Percentiles rank a stretch among this genome's conserved stretches.
phyloP scores from a whole-genome alignment of 352 stramenopile species.

The Hyaloperonospora brassicae region DNA sequence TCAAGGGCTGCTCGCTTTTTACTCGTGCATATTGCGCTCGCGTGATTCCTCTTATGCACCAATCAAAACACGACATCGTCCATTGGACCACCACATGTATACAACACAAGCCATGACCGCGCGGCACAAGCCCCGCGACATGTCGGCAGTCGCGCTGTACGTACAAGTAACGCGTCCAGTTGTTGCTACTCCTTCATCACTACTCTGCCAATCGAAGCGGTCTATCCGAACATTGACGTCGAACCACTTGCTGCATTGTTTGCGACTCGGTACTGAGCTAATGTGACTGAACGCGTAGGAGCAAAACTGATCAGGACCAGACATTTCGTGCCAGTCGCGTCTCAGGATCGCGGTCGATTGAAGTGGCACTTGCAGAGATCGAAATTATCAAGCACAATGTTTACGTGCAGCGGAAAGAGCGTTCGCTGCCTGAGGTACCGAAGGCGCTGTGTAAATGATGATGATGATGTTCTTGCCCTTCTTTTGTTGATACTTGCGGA shows the following conservation, averaged over 20 bases:
- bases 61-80: constrained; percentile 15
- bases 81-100: constrained; percentile 3
- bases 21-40: no score
- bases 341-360: constrained; percentile 58
- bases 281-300: constrained; percentile 14
- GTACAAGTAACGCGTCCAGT: constrained; percentile 1
- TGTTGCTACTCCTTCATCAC: constrained; percentile 4
- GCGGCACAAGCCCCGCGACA: constrained; percentile 8
- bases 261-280: constrained; percentile 2
- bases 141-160: constrained; percentile 20
- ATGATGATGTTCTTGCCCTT: background rate
- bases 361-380: constrained; percentile 63
- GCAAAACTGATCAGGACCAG: constrained; percentile 27
- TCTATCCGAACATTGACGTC: no score
- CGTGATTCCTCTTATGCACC: constrained; percentile 9
- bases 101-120: constrained; percentile 14
- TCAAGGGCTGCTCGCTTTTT: no score
- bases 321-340: constrained; percentile 48
- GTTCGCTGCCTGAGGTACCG: constrained; percentile 36
- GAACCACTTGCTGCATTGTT: background rate
- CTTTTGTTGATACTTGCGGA: background rate
- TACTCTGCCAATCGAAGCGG: no score
- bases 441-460: background rate
- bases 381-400: constrained; percentile 61
- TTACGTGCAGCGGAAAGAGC: constrained; percentile 64